Conservation (phyloP, 805 yeast species). For the Torulaspora maleeae region DNA sequence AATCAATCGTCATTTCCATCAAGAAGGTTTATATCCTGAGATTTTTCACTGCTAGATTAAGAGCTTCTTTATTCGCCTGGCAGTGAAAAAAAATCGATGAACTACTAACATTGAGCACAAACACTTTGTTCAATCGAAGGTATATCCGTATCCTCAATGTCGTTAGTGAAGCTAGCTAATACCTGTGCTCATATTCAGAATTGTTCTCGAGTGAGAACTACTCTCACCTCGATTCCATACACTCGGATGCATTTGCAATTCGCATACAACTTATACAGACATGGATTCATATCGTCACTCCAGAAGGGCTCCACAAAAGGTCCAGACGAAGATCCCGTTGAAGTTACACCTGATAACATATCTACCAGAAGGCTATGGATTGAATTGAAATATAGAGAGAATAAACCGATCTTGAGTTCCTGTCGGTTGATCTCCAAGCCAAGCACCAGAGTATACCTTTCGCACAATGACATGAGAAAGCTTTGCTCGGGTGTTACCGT, state of each 20-base stretch:
- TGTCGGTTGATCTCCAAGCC: conserved; percentile 80
- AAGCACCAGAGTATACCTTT: conserved; percentile 64
- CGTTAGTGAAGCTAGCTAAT: conserved; percentile 77
- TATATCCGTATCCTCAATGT: conserved; percentile 47
- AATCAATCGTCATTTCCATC: not conserved
- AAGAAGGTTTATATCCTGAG: not conserved
- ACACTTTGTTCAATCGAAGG: not conserved
- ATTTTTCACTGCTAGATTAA: not conserved
- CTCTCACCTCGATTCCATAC: conserved; percentile 78
- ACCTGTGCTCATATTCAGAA: conserved; percentile 87
- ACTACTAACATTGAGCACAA: not conserved
- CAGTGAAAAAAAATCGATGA: not conserved
- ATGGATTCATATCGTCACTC: conserved; percentile 80
- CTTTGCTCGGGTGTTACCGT: conserved; percentile 73
- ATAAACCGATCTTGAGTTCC: conserved; percentile 67
- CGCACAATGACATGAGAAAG: conserved; percentile 58
- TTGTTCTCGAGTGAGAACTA: conserved; percentile 67
- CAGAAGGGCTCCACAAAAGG: conserved; percentile 82
- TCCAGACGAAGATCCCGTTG: conserved; percentile 72
- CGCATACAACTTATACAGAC: conserved; percentile 78
- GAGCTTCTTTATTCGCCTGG: not conserved
- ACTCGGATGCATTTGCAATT: conserved; percentile 77
- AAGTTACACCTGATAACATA: conserved; percentile 81
- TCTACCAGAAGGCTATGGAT: conserved; percentile 86
- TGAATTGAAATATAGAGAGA: conserved; percentile 80